Conservation (phyloP, 176 grass and related monocot species). For the Otatea glauca region DNA sequence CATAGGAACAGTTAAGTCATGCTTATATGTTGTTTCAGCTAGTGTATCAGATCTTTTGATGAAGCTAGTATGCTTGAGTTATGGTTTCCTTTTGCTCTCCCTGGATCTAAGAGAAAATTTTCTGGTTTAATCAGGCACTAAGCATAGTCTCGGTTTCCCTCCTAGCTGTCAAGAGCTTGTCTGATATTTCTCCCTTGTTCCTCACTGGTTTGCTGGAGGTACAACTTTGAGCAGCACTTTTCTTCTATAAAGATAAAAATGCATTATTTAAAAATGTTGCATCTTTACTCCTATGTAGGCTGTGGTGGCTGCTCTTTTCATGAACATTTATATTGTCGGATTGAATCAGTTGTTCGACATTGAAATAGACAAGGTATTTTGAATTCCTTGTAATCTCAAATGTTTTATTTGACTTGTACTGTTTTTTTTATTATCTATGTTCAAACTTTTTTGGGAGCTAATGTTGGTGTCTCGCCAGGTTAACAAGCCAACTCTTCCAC, state of each 20-base stretch:
- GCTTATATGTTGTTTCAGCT: conserved; percentile 6
- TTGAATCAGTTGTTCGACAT: conserved; percentile 94
- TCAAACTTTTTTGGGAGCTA: conserved; percentile 23
- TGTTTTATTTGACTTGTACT: neutral
- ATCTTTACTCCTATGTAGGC: conserved; percentile 54
- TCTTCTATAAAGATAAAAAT: conserved; percentile 26
- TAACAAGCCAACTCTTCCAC: conserved; percentile 94
- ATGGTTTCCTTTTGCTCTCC: neutral
- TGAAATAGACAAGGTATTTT: conserved; percentile 92
- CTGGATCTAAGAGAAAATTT: conserved; percentile 41
- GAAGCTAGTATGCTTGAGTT: neutral
- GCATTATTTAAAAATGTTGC: conserved; percentile 33
- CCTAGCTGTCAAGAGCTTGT: conserved; percentile 70
- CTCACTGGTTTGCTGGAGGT: conserved; percentile 85
- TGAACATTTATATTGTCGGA: conserved; percentile 99
- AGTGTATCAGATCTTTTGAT: neutral
- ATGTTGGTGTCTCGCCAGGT: conserved; percentile 54
- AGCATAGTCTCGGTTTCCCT: conserved; percentile 98
- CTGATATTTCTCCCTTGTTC: conserved; percentile 89
- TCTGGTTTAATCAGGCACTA: conserved; percentile 68
- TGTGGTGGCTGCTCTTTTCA: conserved; percentile 85
- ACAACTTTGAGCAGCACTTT: conserved; percentile 33
- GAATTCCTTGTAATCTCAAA: neutral
- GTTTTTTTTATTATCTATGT: conserved; percentile 14
- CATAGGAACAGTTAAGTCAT: conserved; percentile 97